phyloP scores from a whole-genome alignment of 169 alveolate genomes.

The Babesia ovata region DNA sequence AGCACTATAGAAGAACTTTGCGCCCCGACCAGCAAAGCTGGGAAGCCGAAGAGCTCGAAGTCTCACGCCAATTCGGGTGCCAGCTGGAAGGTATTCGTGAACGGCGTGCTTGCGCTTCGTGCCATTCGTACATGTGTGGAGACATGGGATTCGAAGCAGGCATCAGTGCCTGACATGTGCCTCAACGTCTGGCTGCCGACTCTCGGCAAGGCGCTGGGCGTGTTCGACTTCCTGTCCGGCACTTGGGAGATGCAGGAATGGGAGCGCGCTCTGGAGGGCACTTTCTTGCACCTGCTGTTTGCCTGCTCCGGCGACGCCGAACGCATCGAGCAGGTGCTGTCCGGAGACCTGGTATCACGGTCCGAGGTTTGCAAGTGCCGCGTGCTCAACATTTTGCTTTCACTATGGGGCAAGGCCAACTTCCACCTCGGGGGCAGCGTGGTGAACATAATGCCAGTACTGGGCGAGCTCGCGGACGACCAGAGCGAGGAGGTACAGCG shows the following conservation, averaged over 20 bases:
- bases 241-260: not conserved
- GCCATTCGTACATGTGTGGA: constrained; percentile 27
- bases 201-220: constrained; percentile 30
- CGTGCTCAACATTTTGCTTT: constrained; percentile 24
- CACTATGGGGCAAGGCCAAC: constrained; percentile 52
- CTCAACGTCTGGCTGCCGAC: constrained; percentile 32
- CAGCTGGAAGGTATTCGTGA: constrained; percentile 27
- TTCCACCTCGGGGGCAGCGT: constrained; percentile 45
- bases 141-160: constrained; percentile 45
- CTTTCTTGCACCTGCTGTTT: constrained; percentile 16
- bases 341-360: constrained; percentile 33
- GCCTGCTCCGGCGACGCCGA: constrained; percentile 33
- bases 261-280: constrained; percentile 10
- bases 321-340: constrained; percentile 49
- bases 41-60: not conserved
- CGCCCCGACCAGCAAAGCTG: not conserved
- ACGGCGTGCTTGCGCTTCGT: constrained; percentile 11
- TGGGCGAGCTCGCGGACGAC: constrained; percentile 68
- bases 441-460: constrained; percentile 55
- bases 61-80: not conserved
- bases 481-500: constrained; percentile 48
- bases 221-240: constrained; percentile 7
- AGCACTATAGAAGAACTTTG: constrained; percentile 4
- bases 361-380: constrained; percentile 29
- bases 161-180: constrained; percentile 44